Percentiles rank a stretch among this genome's conserved stretches.
phyloP scores from a whole-genome alignment of 805 yeast species.

The Yarrowia osloensis region DNA sequence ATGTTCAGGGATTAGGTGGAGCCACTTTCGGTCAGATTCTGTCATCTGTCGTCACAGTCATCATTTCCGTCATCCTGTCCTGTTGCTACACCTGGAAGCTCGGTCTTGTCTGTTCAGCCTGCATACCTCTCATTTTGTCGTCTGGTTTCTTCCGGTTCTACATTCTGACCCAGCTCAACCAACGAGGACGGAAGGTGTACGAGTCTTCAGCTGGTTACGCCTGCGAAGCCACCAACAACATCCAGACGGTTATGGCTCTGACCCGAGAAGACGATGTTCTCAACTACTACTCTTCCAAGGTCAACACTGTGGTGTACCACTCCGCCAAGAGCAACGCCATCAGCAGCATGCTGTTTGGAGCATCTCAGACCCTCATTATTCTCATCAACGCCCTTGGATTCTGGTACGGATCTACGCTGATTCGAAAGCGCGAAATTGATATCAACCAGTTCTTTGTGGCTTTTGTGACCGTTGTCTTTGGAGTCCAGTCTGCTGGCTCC shows the following conservation, averaged over 20 bases:
- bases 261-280: conserved; percentile 48
- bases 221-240: conserved; percentile 45
- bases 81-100: conserved; percentile 46
- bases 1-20: conserved; percentile 46
- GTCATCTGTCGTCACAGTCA: conserved; percentile 43
- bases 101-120: conserved; percentile 46
- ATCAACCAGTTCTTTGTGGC: conserved; percentile 46
- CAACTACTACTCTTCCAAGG: conserved; percentile 38
- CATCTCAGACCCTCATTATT: conserved; percentile 46
- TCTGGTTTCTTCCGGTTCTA: conserved; percentile 46
- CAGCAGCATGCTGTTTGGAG: conserved; percentile 45
- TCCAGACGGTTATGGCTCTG: conserved; percentile 47
- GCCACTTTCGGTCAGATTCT: conserved; percentile 47
- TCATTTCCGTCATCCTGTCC: conserved; percentile 46
- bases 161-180: conserved; percentile 42
- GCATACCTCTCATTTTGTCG: conserved; percentile 45
- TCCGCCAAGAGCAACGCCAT: conserved; percentile 39
- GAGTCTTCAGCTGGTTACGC: conserved; percentile 47
- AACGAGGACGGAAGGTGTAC: conserved; percentile 45
- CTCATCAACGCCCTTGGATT: conserved; percentile 48
- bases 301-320: conserved; percentile 39
- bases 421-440: conserved; percentile 40
- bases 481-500: conserved; percentile 48
- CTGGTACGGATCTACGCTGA: conserved; percentile 48
- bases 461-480: conserved; percentile 45